These are phyloP conservation scores for Salinomyces thailandicus DNA, from an alignment of 2,329 filamentous ascomycete genomes.

Conservation along the genomic window DNA sequence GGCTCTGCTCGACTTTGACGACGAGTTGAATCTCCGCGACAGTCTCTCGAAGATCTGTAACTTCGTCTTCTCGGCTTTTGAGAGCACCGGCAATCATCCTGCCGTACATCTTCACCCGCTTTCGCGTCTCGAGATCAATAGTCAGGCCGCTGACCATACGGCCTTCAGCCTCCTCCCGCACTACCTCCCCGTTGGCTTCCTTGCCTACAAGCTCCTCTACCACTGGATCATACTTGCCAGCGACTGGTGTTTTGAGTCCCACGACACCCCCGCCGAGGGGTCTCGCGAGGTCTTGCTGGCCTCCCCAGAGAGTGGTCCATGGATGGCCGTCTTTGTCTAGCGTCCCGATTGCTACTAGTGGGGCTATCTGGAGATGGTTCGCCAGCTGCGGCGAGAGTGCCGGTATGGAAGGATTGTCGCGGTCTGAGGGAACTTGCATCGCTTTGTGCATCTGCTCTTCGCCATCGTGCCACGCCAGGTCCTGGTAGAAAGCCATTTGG, in stretches of 20 bases:
- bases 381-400: conserved; percentile 53
- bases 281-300: conserved; percentile 55
- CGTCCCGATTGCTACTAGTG: conserved; percentile 63
- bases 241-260: conserved; percentile 52
- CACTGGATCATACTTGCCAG: conserved; percentile 58
- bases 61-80: conserved; percentile 25
- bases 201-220: conserved; percentile 49
- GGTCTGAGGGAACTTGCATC: conserved; percentile 44
- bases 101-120: conserved; percentile 64
- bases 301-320: conserved; percentile 72
- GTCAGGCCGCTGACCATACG: conserved; percentile 53
- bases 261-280: conserved; percentile 54
- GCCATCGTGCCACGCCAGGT: conserved; percentile 51
- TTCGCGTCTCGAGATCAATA: conserved; percentile 55
- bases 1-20: conserved; percentile 57
- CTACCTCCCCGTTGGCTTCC: conserved; percentile 34
- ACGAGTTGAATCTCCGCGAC: conserved; percentile 46
- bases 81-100: conserved; percentile 56
- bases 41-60: conserved; percentile 19
- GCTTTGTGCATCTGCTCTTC: conserved; percentile 55
- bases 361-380: conserved; percentile 49
- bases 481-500: conserved; percentile 35
- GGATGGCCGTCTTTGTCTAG: conserved; percentile 55
- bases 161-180: conserved; percentile 29
- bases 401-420: conserved; percentile 56